A percentile compares a stretch with the other conserved stretches of the same genome.
Conservation (phyloP, 768 basidiomycete genomes). For the Suillus brevipes region DNA sequence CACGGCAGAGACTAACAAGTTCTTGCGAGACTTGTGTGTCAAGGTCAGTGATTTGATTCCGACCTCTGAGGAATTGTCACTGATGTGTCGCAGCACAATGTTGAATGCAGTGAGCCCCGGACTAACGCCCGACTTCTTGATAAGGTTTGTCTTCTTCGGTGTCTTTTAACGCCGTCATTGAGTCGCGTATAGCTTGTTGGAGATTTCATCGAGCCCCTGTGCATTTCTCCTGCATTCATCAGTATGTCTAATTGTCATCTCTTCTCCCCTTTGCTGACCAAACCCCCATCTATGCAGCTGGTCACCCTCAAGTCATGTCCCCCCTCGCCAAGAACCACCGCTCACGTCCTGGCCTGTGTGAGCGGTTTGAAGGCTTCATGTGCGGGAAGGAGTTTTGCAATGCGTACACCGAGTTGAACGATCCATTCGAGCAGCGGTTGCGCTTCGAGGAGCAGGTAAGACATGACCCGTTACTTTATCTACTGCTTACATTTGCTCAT, state of each 20-base stretch:
- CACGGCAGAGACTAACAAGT: slow-evolving; percentile 84
- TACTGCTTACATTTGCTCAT: slow-evolving; percentile 4
- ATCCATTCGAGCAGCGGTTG: slow-evolving; percentile 93
- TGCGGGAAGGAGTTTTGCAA: slow-evolving; percentile 99
- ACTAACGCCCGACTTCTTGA: slow-evolving; percentile 94
- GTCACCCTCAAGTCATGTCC: slow-evolving; percentile 99
- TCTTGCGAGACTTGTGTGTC: slow-evolving; percentile 76
- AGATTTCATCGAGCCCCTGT: slow-evolving; percentile 96
- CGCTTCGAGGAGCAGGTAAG: slow-evolving; percentile 92
- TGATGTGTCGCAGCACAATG: slow-evolving; percentile 67
- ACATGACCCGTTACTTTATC: background rate
- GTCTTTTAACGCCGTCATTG: slow-evolving; percentile 1
- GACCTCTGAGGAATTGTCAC: background rate
- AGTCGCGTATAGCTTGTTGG: slow-evolving; percentile 74
- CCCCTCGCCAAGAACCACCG: slow-evolving; percentile 99
- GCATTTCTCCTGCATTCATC: slow-evolving; percentile 95
- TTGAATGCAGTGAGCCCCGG: slow-evolving; percentile 94
- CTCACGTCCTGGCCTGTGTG: slow-evolving; percentile 94
- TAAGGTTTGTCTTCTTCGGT: slow-evolving; percentile 54
- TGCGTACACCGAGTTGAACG: slow-evolving; percentile 99
- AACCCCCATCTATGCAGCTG: slow-evolving; percentile 51
- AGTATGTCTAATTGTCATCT: slow-evolving; percentile 40
- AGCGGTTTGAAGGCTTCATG: slow-evolving; percentile 98
- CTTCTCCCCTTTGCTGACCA: slow-evolving; percentile 7
- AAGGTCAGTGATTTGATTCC: slow-evolving; percentile 55